Evolutionary conservation across 208 protist species (phyloP).

Genomic region (Crithidia fasciculata): DNA sequence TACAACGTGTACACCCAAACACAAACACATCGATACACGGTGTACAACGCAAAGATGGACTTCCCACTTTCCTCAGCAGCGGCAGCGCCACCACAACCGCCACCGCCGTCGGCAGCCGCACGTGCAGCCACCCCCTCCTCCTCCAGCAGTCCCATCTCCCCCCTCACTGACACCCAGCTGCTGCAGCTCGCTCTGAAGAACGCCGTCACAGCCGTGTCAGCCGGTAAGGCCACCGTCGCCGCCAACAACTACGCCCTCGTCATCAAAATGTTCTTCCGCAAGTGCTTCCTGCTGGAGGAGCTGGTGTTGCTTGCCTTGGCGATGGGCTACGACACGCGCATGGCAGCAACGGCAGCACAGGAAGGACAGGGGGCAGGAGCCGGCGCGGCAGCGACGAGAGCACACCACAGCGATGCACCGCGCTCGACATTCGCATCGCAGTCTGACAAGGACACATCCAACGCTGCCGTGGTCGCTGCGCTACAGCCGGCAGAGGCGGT

Average conservation of each 20-base stretch:
- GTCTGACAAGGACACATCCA: no score
- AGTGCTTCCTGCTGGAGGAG: slow-evolving; percentile 65
- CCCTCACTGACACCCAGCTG: slow-evolving; percentile 46
- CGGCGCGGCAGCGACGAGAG: no score
- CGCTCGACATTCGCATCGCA: no score
- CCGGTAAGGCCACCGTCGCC: slow-evolving; percentile 42
- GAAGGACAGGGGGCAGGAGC: no score
- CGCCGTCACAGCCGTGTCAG: slow-evolving; percentile 38
- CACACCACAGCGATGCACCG: not conserved
- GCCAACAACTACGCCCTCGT: slow-evolving; percentile 65
- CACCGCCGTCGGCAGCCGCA: not conserved
- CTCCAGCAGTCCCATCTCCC: not conserved
- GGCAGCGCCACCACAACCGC: not conserved
- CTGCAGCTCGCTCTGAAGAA: slow-evolving; percentile 38
- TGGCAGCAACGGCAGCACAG: not conserved
- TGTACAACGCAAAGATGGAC: no score
- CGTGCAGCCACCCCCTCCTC: not conserved
- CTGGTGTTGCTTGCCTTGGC: slow-evolving; percentile 40
- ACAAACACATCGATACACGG: no score
- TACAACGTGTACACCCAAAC: no score
- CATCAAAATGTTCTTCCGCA: slow-evolving; percentile 54
- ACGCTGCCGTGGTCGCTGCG: not conserved
- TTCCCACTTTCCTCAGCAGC: no score
- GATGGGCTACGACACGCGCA: slow-evolving; percentile 29
- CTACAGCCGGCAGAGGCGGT: not conserved